Percentiles rank a stretch among this genome's conserved stretches.
These are phyloP conservation scores for Tetrapisispora fleetii DNA, from an alignment of 805 yeast species.

Conservation along the genomic window DNA sequence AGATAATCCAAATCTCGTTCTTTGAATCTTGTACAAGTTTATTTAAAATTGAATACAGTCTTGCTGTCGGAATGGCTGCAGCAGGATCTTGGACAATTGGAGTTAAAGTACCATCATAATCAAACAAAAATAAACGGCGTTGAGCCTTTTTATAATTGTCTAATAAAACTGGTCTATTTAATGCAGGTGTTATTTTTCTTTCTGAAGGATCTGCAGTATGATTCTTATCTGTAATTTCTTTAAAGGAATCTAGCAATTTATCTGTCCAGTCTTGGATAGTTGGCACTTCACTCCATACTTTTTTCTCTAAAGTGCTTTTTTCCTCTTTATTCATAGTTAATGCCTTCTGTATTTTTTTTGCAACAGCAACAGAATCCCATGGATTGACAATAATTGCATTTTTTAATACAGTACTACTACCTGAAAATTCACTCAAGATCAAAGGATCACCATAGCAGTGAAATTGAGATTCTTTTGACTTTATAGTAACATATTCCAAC, in stretches of 20 bases:
- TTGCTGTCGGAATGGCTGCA: conserved; percentile 91
- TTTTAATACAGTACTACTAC: conserved; percentile 61
- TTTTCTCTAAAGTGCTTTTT: conserved; percentile 38
- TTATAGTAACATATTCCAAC: conserved; percentile 83
- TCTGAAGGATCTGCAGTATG: conserved; percentile 31
- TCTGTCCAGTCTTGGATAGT: conserved; percentile 78
- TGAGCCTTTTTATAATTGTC: conserved; percentile 50
- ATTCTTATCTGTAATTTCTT: conserved; percentile 31
- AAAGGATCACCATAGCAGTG: conserved; percentile 49
- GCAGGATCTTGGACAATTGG: conserved; percentile 95
- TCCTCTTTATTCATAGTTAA: conserved; percentile 43
- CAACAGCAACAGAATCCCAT: conserved; percentile 93
- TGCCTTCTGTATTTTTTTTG: conserved; percentile 68
- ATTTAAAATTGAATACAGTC: conserved; percentile 50
- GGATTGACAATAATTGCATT: conserved; percentile 86
- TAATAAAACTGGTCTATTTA: conserved; percentile 59
- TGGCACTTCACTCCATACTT: conserved; percentile 54
- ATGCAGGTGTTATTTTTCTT: conserved; percentile 64
- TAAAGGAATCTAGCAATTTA: conserved; percentile 43
- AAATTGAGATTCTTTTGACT: conserved; percentile 37
- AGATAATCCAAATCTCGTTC: conserved; percentile 88
- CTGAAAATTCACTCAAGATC: conserved; percentile 87
- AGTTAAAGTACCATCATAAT: conserved; percentile 94
- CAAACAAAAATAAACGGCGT: conserved; percentile 76
- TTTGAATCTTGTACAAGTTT: conserved; percentile 61